Percentiles rank a stretch among this genome's conserved stretches.
Evolutionary conservation across 306 rosid species (phyloP).

Genomic region (Prunus davidiana): DNA sequence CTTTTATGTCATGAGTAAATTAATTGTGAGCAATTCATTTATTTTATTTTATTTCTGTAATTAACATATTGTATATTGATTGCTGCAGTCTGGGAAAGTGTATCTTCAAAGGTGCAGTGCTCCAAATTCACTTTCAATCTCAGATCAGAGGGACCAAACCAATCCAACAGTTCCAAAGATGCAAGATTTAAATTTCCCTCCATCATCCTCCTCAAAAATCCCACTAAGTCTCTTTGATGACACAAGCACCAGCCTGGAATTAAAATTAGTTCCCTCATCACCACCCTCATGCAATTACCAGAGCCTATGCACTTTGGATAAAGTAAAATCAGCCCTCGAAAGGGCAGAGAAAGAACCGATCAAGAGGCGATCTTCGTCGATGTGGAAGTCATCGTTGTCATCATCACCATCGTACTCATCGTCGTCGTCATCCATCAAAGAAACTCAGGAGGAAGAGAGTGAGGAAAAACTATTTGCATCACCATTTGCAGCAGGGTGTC

Average conservation of each 20-base stretch:
- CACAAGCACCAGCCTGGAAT: constrained; percentile 47
- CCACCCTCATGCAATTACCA: constrained; percentile 53
- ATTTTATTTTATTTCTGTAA: neutral
- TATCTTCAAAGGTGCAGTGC: constrained; percentile 64
- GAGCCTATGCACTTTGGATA: constrained; percentile 91
- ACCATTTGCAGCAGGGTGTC: constrained; percentile 91
- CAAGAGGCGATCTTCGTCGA: constrained; percentile 46
- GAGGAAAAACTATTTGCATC: constrained; percentile 48
- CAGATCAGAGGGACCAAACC: constrained; percentile 38
- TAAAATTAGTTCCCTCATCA: constrained; percentile 55
- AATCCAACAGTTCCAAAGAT: constrained; percentile 44
- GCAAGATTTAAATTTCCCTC: constrained; percentile 76
- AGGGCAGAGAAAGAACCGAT: constrained; percentile 90
- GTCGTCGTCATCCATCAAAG: constrained; percentile 59
- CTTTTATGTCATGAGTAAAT: constrained; percentile 20
- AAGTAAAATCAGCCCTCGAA: constrained; percentile 86
- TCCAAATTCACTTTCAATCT: constrained; percentile 20
- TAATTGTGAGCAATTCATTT: neutral
- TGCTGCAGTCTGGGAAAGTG: constrained; percentile 85
- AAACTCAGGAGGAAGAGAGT: constrained; percentile 60
- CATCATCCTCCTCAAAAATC: constrained; percentile 51
- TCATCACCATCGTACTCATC: constrained; percentile 65
- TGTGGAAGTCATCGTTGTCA: constrained; percentile 52
- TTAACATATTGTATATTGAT: neutral
- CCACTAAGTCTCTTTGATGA: constrained; percentile 70